A percentile compares a stretch with the other conserved stretches of the same genome.
These are phyloP conservation scores for Ogataea paradorogensis DNA, from an alignment of 805 yeast species.

Conservation along the genomic window DNA sequence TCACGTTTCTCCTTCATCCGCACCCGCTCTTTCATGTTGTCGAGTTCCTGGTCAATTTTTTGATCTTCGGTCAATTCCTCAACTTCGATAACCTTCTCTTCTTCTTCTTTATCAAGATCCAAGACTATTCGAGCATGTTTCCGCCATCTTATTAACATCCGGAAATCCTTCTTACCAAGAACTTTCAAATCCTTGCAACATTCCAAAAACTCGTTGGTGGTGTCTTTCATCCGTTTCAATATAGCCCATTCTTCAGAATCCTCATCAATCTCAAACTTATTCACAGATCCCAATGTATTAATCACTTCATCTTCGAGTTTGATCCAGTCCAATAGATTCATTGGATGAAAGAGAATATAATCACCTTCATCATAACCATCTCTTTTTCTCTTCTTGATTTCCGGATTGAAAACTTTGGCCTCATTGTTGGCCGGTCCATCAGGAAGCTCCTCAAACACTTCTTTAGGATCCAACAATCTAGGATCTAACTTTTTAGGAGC, in stretches of 20 bases:
- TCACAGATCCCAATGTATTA: conserved; percentile 70
- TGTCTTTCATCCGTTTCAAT: conserved; percentile 67
- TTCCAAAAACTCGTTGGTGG: conserved; percentile 74
- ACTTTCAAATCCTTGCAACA: conserved; percentile 91
- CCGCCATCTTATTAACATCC: conserved; percentile 82
- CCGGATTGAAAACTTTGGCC: conserved; percentile 93
- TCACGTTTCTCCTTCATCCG: conserved; percentile 71
- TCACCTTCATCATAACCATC: conserved; percentile 98
- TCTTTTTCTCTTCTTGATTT: conserved; percentile 83
- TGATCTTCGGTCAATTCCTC: conserved; percentile 83
- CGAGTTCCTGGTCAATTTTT: conserved; percentile 80
- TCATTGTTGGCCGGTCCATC: conserved; percentile 76
- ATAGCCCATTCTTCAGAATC: conserved; percentile 70
- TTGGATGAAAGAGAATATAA: conserved; percentile 63
- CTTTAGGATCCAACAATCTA: conserved; percentile 82
- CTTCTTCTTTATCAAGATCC: conserved; percentile 59
- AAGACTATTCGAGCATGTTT: conserved; percentile 75
- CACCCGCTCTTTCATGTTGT: conserved; percentile 67
- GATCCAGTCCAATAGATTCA: conserved; percentile 78
- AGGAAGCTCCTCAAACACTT: conserved; percentile 89
- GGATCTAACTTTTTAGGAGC: conserved; percentile 97
- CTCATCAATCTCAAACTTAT: conserved; percentile 59
- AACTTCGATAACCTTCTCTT: conserved; percentile 45
- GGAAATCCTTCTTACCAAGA: conserved; percentile 91
- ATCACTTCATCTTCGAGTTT: conserved; percentile 75